Conservation (phyloP, 331 rosid genomes). For the Malus hybrid region DNA sequence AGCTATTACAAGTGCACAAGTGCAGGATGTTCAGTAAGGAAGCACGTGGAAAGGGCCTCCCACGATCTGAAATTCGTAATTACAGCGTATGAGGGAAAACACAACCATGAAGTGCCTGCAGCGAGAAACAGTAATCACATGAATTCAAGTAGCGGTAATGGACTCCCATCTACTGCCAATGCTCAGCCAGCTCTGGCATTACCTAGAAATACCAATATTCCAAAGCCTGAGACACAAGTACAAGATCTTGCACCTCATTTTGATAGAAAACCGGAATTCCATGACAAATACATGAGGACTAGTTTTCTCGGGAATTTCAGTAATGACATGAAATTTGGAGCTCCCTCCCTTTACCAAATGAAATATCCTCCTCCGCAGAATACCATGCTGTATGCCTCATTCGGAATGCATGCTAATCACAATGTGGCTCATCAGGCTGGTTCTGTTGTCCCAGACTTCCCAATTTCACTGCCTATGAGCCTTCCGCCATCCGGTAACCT, state of each 20-base stretch:
- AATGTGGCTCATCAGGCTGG: conserved; percentile 26
- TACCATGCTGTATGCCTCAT: conserved; percentile 38
- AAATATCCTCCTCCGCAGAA: conserved; percentile 43
- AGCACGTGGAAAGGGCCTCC: conserved; percentile 27
- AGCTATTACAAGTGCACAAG: conserved; percentile 97
- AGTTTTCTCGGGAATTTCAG: conserved; percentile 41
- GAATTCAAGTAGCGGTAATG: conserved; percentile 32
- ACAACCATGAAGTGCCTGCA: conserved; percentile 75
- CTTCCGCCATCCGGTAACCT: conserved; percentile 38
- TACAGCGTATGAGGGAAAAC: conserved; percentile 83
- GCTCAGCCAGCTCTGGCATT: conserved; percentile 32
- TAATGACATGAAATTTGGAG: conserved; percentile 45
- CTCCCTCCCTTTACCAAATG: conserved; percentile 51
- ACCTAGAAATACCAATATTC: conserved; percentile 25
- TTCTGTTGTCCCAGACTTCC: conserved; percentile 50
- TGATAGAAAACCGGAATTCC: conserved; percentile 52
- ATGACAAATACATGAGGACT: conserved; percentile 37
- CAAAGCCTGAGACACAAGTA: conserved; percentile 36
- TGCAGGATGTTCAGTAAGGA: conserved; percentile 76
- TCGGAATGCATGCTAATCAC: conserved; percentile 13
- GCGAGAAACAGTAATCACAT: conserved; percentile 55
- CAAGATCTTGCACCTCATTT: conserved; percentile 49
- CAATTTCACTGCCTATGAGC: conserved; percentile 52
- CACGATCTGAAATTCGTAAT: conserved; percentile 54
- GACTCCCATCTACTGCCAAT: conserved; percentile 22